These are phyloP conservation scores for Scheffersomyces cryptocercus DNA, from an alignment of 1,139 yeast genomes.

Conservation along the genomic window DNA sequence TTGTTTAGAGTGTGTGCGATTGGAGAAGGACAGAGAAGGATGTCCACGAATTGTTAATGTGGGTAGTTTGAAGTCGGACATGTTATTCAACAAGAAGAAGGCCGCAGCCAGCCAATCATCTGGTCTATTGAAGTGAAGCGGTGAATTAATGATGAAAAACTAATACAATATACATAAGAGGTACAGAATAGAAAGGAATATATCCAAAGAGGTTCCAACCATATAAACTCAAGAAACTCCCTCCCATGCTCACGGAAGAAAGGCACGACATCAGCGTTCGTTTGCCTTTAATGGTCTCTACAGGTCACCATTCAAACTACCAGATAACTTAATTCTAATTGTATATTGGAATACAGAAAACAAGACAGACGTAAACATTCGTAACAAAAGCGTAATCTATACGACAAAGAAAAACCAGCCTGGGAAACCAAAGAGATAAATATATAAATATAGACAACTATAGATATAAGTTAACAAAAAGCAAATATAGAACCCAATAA, in stretches of 20 bases:
- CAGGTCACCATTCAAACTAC: too few relatives aligned
- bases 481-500: not conserved
- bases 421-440: not conserved
- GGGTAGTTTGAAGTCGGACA: conserved; percentile 73
- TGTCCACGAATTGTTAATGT: conserved; percentile 84
- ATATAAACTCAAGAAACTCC: too few relatives aligned
- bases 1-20: conserved; percentile 80
- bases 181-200: too few relatives aligned
- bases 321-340: too few relatives aligned
- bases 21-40: conserved; percentile 87
- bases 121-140: not conserved
- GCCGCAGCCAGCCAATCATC: not conserved
- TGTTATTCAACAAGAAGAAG: conserved; percentile 56
- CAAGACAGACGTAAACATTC: not conserved
- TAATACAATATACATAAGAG: not conserved
- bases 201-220: too few relatives aligned
- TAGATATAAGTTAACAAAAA: not conserved
- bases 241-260: too few relatives aligned
- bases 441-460: not conserved
- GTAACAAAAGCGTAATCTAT: conserved; percentile 1
- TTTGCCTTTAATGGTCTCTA: too few relatives aligned
- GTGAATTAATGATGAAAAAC: not conserved
- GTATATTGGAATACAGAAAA: too few relatives aligned
- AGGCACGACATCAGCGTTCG: too few relatives aligned
- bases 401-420: not conserved